A percentile compares a stretch with the other conserved stretches of the same genome.
phyloP scores from a whole-genome alignment of 108 stramenopile genomes.

The Nitzschia putrida region DNA sequence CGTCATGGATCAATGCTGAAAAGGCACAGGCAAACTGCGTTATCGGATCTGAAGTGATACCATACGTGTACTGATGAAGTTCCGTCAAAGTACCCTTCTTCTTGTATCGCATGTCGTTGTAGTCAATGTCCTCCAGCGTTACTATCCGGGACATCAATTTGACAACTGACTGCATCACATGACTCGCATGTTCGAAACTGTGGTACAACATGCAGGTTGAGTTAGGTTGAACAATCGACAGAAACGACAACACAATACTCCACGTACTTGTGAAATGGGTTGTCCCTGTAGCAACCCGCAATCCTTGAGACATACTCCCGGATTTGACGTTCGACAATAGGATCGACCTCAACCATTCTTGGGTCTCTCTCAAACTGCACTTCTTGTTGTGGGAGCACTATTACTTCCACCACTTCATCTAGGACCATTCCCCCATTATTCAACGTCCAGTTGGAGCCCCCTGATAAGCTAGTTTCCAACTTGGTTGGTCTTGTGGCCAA shows the following conservation, averaged over 20 bases:
- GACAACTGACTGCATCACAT: slow-evolving; percentile 6
- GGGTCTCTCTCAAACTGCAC: not conserved
- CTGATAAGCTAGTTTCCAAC: too few species aligned
- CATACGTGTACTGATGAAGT: too few species aligned
- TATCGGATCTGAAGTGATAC: too few species aligned
- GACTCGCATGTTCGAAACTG: slow-evolving; percentile 17
- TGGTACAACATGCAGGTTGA: not conserved
- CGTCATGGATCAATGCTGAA: too few species aligned
- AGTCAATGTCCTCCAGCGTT: not conserved
- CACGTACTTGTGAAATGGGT: slow-evolving; percentile 24
- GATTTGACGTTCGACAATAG: not conserved
- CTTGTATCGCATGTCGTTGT: too few species aligned
- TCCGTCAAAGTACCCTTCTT: too few species aligned
- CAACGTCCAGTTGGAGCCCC: too few species aligned
- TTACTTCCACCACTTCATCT: slow-evolving; percentile 6
- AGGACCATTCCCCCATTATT: not conserved
- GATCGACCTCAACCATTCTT: not conserved
- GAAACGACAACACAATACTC: slow-evolving; percentile 17
- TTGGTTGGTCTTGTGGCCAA: not conserved
- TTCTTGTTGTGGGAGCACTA: not conserved
- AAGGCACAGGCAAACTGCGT: too few species aligned
- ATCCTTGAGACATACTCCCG: slow-evolving; percentile 23
- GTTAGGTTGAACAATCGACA: not conserved
- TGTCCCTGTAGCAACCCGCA: slow-evolving; percentile 23
- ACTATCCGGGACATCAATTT: not conserved